Base-by-base conservation (phyloP, 352 stramenopile genomes). In the Phytopythium ostracodes region DNA sequence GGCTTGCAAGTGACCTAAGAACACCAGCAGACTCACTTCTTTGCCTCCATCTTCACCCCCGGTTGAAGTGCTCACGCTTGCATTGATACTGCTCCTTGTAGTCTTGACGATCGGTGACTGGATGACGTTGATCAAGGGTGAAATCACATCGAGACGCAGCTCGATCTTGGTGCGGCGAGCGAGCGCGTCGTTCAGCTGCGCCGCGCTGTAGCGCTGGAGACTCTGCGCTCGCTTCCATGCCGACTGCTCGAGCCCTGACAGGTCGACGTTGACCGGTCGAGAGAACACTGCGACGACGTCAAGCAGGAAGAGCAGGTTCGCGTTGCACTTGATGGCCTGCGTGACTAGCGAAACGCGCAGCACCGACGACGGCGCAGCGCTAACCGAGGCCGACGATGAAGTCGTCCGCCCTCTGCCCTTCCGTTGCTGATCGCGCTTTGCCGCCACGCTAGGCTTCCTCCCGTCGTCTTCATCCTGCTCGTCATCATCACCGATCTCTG, bases 251-350 rank as follows among this genome's bases (percentile, higher is more conserved):
- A 94, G 69, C 9, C 83, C 77, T 2, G 76, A 87, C 59, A 95
- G 66, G 71, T 95, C 84, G 35, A 95, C 83, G 52, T 89, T 79
- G 15, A 81, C 70, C 38, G 87, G 87, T 1, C 82, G 79, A 22
- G 80, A 76, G 59, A 95, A 94, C 20, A 94, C 88, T 18, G 76
- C 65, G 20, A 81, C 66, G 0, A 93, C 70, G 49, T 79, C 65
- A 7, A 95, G 73, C 47, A 94, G 62, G 57, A 90, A 90, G 55
- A 86, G 82, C 53, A 92, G 44, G 51, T 91, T 88, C 17, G 92
- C 74, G 54, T 87, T 83, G 62, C 79, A 91, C 64, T 89, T 89
- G 60, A 95, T 87, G 2, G 84, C 79, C 64, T 95, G 86, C 9
- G 84, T 89, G 47, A 93, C 79, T 5, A 95, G 73, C 18, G 73